Base-by-base conservation (phyloP, 139 green algal genomes). In the Chlorella sp. region DNA sequence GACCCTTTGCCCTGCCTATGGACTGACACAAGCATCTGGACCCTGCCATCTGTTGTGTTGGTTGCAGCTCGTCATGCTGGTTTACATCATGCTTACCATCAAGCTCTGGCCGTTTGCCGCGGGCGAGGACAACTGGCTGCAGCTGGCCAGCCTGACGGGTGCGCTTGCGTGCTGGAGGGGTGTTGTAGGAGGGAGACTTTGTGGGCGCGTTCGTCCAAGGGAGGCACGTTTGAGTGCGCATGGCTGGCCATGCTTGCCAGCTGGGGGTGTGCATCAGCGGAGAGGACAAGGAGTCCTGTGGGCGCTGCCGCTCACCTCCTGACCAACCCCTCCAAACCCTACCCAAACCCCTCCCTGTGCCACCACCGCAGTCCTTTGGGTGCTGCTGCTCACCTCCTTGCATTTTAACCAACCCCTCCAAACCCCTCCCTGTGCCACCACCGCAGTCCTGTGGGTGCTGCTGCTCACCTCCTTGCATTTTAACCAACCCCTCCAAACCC, bases 381-480 rank as follows among this genome's bases (percentile, higher is more conserved):
- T n/a, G n/a, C n/a, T n/a, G n/a, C n/a, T n/a, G n/a, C n/a, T n/a
- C n/a, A n/a, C n/a, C n/a, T n/a, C n/a, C n/a, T n/a, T n/a, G n/a
- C n/a, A n/a, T n/a, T n/a, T n/a, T n/a, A n/a, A n/a, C n/a, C n/a
- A n/a, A n/a, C n/a, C n/a, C n/a, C n/a, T n/a, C n/a, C n/a, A n/a
- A n/a, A n/a, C n/a, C n/a, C 41, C 0, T 48, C 68, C 26, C 83
- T 38, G 5, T 62, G 2, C 41, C 28, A 3, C 46, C 56, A 3
- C 30, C 28, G n/a, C n/a, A 90, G 87, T 90, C n/a, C 65, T 90
- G 20, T 90, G 73, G 74, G 73, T 92, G 40, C 26, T 92, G 54
- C 83, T 92, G 58, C 77, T 92, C 41, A 88, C 89, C 41, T 84
- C 82, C n/a, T n/a, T n/a, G n/a, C n/a, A n/a, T n/a, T n/a, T n/a